Percentiles rank a stretch among this genome's conserved stretches.
These are phyloP conservation scores for Scutellaria barbata DNA, from an alignment of 257 asterid genomes.

Conservation along the genomic window DNA sequence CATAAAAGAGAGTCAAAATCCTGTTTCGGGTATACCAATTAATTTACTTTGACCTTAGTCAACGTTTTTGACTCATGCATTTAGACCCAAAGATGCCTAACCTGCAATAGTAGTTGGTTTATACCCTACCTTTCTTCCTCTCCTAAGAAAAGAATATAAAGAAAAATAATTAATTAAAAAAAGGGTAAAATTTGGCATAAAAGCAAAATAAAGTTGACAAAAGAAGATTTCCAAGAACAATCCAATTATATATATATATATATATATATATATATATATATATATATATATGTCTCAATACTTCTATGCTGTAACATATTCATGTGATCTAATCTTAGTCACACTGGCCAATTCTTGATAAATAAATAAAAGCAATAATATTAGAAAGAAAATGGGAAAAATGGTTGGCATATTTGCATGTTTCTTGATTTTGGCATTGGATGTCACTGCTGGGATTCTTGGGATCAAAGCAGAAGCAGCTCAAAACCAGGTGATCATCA, in stretches of 20 bases:
- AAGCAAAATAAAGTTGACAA: constrained; percentile 65
- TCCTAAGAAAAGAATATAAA: constrained; percentile 50
- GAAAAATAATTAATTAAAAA: background rate
- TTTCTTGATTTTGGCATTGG: constrained; percentile 68
- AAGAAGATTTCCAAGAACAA: constrained; percentile 47
- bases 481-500: constrained; percentile 65
- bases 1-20: no score
- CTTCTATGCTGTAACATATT: constrained; percentile 11
- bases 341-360: constrained; percentile 23
- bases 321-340: constrained; percentile 14
- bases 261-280: constrained; percentile 15
- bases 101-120: constrained; percentile 55
- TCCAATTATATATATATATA: constrained; percentile 19
- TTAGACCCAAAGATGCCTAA: constrained; percentile 50
- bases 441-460: constrained; percentile 70
- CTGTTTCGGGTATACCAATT: background rate
- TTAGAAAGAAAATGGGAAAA: constrained; percentile 46
- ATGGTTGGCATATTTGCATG: constrained; percentile 61
- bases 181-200: constrained; percentile 41
- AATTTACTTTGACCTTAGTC: background rate
- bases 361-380: background rate
- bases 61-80: constrained; percentile 32
- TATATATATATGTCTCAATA: background rate
- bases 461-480: constrained; percentile 85
- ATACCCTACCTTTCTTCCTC: constrained; percentile 61